Evolutionary conservation across 768 basidiomycete genomes (phyloP), one percentile per base, ranked within the genome.

Genomic region (Tylopilus rubrobrunneus): DNA sequence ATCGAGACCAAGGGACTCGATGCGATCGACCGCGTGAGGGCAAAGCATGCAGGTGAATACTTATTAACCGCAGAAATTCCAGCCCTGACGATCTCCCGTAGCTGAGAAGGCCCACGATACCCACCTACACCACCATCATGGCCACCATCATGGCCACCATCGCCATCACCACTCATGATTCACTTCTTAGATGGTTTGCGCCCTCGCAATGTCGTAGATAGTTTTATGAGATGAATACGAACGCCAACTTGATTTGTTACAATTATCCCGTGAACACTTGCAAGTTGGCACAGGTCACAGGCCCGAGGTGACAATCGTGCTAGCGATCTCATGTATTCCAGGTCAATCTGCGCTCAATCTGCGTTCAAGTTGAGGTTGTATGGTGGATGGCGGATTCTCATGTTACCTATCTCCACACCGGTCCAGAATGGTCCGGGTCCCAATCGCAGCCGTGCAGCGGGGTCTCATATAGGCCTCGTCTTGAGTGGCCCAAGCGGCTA

Each of bases 1-100:
- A 61, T 80, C 19, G 86, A 87, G 70, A 82, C 82, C 58, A 83
- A 81, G 60, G 82, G 81, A 23, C 75, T 81, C 28, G 77, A 82
- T 64, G 74, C 65, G 33, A 15, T 80, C 39, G 78, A 82, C 61
- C 64, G 45, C 33, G 59, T 73, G 63, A 75, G 72, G 63, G 75
- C 74, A 23, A 78, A 80, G 63, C 55, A 64, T 37, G 43, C 71
- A 0, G 77, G 75, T 73, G 45, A 61, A 64, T 41, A 19, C 17
- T 17, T 7, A 23, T 0, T 15, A 15, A 5, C 0, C 11, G 15
- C 25, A 33, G 1, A 23, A 11, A n/a, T 8, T 7, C 4, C 9
- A 15, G 14, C 1, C 11, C 51, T 65, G n/a, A 66, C 49, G 3
- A 33, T 33, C 2, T 27, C 1, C 7, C 17, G 19, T 34, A 67